These are phyloP conservation scores for Heritiera littoralis DNA, from an alignment of 345 rosid genomes.

Conservation along the genomic window DNA sequence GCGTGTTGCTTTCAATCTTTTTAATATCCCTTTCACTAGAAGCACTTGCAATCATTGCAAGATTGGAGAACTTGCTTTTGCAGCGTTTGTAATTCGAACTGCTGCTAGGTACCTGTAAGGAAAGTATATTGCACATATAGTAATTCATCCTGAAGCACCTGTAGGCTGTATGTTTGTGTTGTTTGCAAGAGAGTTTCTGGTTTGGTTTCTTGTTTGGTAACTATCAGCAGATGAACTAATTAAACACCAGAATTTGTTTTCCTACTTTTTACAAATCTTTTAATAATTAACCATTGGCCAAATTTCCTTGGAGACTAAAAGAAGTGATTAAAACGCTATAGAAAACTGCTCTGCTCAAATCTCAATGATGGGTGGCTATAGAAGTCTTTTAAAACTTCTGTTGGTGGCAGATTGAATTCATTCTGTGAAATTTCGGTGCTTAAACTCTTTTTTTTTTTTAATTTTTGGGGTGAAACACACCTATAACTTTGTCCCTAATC, in stretches of 20 bases:
- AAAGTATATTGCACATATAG: background rate
- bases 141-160: background rate
- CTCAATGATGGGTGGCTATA: background rate
- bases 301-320: background rate
- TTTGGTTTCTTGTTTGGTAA: background rate
- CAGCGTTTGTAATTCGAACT: background rate
- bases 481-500: background rate
- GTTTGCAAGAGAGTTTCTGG: background rate
- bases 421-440: background rate
- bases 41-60: background rate
- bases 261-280: background rate
- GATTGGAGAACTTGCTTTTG: conserved; percentile 1
- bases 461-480: background rate
- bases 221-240: background rate
- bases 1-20: background rate
- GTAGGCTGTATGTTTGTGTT: background rate
- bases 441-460: background rate
- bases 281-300: background rate
- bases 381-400: background rate
- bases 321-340: background rate
- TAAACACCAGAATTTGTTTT: background rate
- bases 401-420: background rate
- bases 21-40: background rate
- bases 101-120: background rate
- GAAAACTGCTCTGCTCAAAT: background rate